Percentiles rank a stretch among this genome's conserved stretches.
phyloP scores from a whole-genome alignment of 2,329 filamentous ascomycete genomes.

The Xylaria sp. region DNA sequence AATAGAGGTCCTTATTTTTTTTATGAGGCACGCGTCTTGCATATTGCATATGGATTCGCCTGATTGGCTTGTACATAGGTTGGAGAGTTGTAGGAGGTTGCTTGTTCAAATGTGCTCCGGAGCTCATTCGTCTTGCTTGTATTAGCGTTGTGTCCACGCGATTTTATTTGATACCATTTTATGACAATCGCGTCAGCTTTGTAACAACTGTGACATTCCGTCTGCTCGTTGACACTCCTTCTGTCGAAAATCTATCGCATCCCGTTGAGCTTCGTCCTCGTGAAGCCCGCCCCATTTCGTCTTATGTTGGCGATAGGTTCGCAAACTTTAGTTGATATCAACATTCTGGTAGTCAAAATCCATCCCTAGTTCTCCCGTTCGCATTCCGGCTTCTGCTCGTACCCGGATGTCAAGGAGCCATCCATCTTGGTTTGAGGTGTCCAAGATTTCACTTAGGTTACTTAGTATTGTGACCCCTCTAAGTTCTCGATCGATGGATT shows the following conservation, averaged over 20 bases:
- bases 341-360: no score
- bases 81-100: slow-evolving; percentile 29
- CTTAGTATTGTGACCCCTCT: background rate
- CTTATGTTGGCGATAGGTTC: background rate
- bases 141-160: slow-evolving; percentile 11
- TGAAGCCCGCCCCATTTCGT: background rate
- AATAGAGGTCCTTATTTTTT: slow-evolving; percentile 26
- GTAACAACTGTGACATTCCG: slow-evolving; percentile 1
- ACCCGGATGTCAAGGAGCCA: background rate
- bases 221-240: background rate
- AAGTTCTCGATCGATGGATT: background rate
- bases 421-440: background rate
- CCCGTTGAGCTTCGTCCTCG: background rate
- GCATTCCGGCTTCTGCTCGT: no score
- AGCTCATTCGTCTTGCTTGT: slow-evolving; percentile 14
- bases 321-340: no score
- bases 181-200: background rate
- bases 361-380: no score
- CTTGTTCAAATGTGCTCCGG: slow-evolving; percentile 8
- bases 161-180: slow-evolving; percentile 22
- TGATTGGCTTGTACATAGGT: slow-evolving; percentile 38
- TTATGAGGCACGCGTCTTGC: slow-evolving; percentile 31
- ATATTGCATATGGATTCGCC: slow-evolving; percentile 35
- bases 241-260: no score
- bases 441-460: background rate